Evolutionary conservation across 108 stramenopile species (phyloP).

Genomic region (Cyclotella sp.): DNA sequence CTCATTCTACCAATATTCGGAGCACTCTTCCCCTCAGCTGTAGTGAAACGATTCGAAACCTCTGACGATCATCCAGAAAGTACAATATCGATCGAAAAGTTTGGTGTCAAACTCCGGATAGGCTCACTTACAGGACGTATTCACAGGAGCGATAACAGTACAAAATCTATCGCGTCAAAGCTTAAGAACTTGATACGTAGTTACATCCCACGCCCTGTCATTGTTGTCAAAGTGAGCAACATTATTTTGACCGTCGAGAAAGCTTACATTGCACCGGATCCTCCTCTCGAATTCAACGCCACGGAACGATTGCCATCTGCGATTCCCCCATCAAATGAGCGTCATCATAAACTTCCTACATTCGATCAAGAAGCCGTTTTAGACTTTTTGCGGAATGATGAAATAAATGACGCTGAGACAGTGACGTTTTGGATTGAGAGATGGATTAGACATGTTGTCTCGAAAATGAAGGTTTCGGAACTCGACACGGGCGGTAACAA

Average conservation of each 20-base stretch:
- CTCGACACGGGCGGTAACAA: too few species aligned
- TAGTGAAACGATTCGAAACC: slow-evolving; percentile 21
- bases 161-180: not conserved
- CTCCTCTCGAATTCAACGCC: slow-evolving; percentile 15
- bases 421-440: slow-evolving; percentile 43
- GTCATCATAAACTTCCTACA: slow-evolving; percentile 29
- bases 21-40: slow-evolving; percentile 36
- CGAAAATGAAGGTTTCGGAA: slow-evolving; percentile 5
- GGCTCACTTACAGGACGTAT: not conserved
- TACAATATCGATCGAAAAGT: slow-evolving; percentile 24
- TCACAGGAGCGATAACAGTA: not conserved
- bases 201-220: slow-evolving; percentile 25
- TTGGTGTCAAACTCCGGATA: slow-evolving; percentile 27
- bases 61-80: slow-evolving; percentile 34
- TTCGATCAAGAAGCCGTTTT: slow-evolving; percentile 38
- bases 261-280: slow-evolving; percentile 46
- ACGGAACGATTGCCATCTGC: slow-evolving; percentile 17
- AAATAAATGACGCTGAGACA: slow-evolving; percentile 21
- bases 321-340: slow-evolving; percentile 12
- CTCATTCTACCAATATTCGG: slow-evolving; percentile 18
- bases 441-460: slow-evolving; percentile 38
- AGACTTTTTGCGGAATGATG: slow-evolving; percentile 38
- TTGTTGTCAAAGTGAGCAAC: slow-evolving; percentile 32
- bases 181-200: not conserved
- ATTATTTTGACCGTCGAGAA: slow-evolving; percentile 40